Conservation (phyloP, 2,329 filamentous ascomycete genomes). For the Fusarium mundagurra region DNA sequence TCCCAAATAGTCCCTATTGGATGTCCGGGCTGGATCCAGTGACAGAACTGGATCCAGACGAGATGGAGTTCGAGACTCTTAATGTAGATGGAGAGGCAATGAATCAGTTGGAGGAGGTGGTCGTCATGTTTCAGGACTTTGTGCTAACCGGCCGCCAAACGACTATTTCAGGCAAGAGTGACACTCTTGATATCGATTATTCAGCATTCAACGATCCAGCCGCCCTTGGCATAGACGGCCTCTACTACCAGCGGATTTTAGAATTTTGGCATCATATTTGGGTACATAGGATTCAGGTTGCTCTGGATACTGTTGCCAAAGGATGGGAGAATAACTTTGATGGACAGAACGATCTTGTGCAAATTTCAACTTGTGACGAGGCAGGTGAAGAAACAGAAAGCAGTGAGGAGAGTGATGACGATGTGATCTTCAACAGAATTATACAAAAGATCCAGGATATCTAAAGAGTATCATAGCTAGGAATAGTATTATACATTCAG, state of each 20-base stretch:
- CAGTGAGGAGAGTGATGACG: accelerated
- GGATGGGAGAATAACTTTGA: accelerated
- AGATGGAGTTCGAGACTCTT: neutral
- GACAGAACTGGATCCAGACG: neutral
- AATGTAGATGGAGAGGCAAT: accelerated
- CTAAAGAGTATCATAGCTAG: neutral
- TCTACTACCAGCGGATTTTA: accelerated
- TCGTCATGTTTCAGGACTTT: neutral
- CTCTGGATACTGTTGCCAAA: neutral
- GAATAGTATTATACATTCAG: neutral
- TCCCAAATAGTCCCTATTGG: accelerated
- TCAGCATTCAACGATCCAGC: accelerated
- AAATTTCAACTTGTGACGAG: neutral
- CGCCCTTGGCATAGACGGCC: accelerated
- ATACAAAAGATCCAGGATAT: neutral
- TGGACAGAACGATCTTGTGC: accelerated
- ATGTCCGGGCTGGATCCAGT: accelerated
- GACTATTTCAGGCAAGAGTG: accelerated
- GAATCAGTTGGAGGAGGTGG: accelerated
- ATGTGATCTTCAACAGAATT: accelerated
- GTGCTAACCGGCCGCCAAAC: accelerated
- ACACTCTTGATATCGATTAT: neutral
- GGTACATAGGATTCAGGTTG: accelerated
- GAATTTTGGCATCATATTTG: neutral
- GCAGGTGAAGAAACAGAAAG: accelerated